Base-by-base conservation (phyloP, 2,329 filamentous ascomycete species). In the Microsporum canis region DNA sequence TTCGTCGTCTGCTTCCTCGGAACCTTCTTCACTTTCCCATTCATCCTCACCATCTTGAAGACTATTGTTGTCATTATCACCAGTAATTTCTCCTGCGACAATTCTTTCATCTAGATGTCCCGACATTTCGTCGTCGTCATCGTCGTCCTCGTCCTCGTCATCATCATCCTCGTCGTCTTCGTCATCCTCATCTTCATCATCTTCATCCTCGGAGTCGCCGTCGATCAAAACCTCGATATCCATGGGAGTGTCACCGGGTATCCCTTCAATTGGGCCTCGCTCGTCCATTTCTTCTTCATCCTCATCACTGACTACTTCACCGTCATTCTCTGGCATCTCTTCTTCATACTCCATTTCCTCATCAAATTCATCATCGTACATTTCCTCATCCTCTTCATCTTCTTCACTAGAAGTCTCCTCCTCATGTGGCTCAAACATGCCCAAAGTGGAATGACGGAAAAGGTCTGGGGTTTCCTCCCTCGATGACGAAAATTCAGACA, bases 391-490 rank as follows among this genome's bases (percentile, higher is more conserved):
- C 55, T 91, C 90, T 62, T 81, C 82, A 12, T 79, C 79, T 10
- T 78, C 79, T 64, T 85, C 86, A 36, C 89, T 88, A 38, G 88
- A 90, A 57, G 89, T 91, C 63, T 89, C 87, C 63, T 91, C 87
- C 62, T 88, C 84, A 57, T 86, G 84, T 65, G 88, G 87, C 72
- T 97, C 94, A 59, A 96, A 86, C 85, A 97, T 95, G 57, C 94
- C 92, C 27, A 99, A 79, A 1, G 95, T 90, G 1, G 94, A 97
- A 73, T 97, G 96, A 59, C 95, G 88, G 77, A 96, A 97, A 23
- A 99, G 81, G 75, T 99, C 94, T 34, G 95, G 94, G 3, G 95
- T 99, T 72, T 97, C 94, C 73, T 96, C 91, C 51, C 91, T 86
- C 61, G 89, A 87, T 63, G 91, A 88, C 45, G 91, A 88, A 58